Conservation (phyloP, 2,329 filamentous ascomycete genomes). For the Aspergillus ochraceoroseus region DNA sequence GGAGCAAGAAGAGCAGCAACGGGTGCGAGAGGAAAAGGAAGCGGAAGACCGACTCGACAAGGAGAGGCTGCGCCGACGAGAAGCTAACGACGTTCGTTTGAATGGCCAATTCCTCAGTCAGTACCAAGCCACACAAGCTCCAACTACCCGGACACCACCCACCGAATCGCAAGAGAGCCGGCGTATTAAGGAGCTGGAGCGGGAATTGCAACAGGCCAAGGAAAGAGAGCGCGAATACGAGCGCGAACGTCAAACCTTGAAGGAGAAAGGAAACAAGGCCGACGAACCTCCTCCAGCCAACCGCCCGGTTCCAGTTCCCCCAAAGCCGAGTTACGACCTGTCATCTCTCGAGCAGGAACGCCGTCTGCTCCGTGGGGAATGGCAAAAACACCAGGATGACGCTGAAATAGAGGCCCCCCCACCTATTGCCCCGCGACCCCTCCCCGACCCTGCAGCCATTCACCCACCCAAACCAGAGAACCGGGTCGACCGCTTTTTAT, state of each 20-base stretch:
- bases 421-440: constrained; percentile 37
- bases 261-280: constrained; percentile 24
- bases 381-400: constrained; percentile 44
- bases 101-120: constrained; percentile 82
- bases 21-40: constrained; percentile 67
- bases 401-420: constrained; percentile 11
- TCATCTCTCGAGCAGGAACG: constrained; percentile 59
- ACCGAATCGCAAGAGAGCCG: constrained; percentile 55
- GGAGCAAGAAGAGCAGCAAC: constrained; percentile 69
- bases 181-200: constrained; percentile 75
- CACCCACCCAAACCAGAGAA: constrained; percentile 34
- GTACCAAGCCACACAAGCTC: constrained; percentile 67
- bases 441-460: constrained; percentile 46
- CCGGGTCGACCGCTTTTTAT: constrained; percentile 54
- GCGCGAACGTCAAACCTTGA: constrained; percentile 53
- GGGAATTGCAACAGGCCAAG: constrained; percentile 62
- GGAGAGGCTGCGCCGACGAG: constrained; percentile 60
- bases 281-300: constrained; percentile 23
- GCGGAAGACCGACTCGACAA: constrained; percentile 62
- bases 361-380: constrained; percentile 55
- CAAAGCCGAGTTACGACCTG: constrained; percentile 48
- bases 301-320: constrained; percentile 31
- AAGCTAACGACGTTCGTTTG: constrained; percentile 61
- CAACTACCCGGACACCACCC: constrained; percentile 34
- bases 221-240: constrained; percentile 63